Evolutionary conservation across 129 eudicot species (phyloP).

Genomic region (Tagetes patula): DNA sequence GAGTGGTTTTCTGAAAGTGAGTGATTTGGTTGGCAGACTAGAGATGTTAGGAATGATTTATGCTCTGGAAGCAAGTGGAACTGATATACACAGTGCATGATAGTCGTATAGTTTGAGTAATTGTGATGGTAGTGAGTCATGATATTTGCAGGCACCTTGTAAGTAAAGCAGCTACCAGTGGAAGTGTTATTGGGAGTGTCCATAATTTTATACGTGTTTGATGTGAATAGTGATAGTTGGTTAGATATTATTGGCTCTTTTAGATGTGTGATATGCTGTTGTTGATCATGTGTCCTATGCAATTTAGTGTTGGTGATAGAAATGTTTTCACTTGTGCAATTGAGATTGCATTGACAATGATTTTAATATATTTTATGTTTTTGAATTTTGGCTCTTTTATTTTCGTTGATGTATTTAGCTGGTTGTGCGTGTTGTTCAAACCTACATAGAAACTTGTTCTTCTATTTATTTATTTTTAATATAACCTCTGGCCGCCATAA

Average conservation of each 20-base stretch:
- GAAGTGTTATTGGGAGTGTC: not conserved
- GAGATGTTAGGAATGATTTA: not conserved
- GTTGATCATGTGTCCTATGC: not conserved
- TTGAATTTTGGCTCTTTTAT: not conserved
- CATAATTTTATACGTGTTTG: not conserved
- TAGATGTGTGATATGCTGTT: not conserved
- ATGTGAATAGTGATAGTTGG: not conserved
- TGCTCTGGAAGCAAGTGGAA: not conserved
- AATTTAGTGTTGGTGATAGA: not conserved
- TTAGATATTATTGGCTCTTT: not conserved
- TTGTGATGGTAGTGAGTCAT: not conserved
- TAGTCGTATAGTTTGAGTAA: not conserved
- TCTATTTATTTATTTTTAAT: not conserved
- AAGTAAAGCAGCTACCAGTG: not conserved
- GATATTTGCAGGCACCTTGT: not conserved
- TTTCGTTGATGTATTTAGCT: not conserved
- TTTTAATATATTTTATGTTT: not conserved
- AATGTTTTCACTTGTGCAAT: not conserved
- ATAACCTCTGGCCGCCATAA: not conserved
- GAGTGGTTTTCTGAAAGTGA: not conserved
- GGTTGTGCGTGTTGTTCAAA: not conserved
- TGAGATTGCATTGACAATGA: not conserved
- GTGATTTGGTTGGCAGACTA: slow-evolving; percentile 10
- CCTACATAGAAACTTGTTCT: not conserved
- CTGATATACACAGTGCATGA: not conserved